These are phyloP conservation scores for Flagelloscypha sp. DNA, from an alignment of 768 basidiomycete species.

Conservation along the genomic window DNA sequence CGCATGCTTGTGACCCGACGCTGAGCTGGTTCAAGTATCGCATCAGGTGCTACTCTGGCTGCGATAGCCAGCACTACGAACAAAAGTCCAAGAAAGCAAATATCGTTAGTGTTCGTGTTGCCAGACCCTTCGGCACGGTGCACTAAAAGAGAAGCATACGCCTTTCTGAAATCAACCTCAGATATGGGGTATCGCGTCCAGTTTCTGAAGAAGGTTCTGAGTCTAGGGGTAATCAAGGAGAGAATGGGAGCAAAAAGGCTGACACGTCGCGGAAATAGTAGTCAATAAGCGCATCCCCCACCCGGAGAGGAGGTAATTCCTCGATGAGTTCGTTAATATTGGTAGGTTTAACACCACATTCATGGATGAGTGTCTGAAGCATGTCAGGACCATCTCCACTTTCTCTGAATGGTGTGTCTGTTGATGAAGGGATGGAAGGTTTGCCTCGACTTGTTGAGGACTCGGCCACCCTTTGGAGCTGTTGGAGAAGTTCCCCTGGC, in stretches of 20 bases:
- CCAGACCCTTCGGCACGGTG: constrained; percentile 54
- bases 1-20: constrained; percentile 75
- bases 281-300: constrained; percentile 73
- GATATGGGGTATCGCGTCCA: constrained; percentile 92
- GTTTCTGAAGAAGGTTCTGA: constrained; percentile 43
- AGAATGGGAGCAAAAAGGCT: constrained; percentile 17
- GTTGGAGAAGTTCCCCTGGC: too few species aligned
- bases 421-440: constrained; percentile 68
- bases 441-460: too few species aligned
- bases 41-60: constrained; percentile 77
- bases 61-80: constrained; percentile 90
- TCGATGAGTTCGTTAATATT: constrained; percentile 85
- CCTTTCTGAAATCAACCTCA: constrained; percentile 69
- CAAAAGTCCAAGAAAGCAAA: constrained; percentile 82
- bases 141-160: constrained; percentile 56
- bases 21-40: constrained; percentile 71
- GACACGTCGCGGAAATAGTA: constrained; percentile 74
- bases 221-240: constrained; percentile 9
- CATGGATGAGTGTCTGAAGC: constrained; percentile 76
- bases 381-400: constrained; percentile 81
- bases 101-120: constrained; percentile 61
- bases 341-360: constrained; percentile 87
- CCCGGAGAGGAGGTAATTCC: constrained; percentile 73
- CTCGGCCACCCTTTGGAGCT: too few species aligned
- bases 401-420: constrained; percentile 45